Base-by-base conservation (phyloP, 2,329 filamentous ascomycete species). In the Gnomoniopsis sp. region DNA sequence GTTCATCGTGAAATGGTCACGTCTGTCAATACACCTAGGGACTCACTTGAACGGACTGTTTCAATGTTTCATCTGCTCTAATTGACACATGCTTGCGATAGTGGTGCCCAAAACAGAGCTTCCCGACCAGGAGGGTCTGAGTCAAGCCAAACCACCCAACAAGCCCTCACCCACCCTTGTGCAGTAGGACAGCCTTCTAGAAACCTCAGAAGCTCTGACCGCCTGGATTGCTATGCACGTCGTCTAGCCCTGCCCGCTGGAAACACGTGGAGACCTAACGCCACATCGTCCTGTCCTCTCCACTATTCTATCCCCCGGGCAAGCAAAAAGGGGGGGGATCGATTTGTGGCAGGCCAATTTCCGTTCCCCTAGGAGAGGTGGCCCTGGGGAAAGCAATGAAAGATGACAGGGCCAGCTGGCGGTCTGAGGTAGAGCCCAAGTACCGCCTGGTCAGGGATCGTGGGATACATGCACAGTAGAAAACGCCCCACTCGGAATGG, bases 401-500 rank as follows among this genome's bases (percentile, higher is more conserved):
- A 26, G 22, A 53, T 12, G 19, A 19, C 43, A 33, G 51, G 51
- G 38, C 43, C 38, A 33, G 51, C 51, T 53, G 41, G 51, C 51
- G 41, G 23, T 34, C 17, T 22, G 30, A 46, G 51, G 51, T 53
- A 53, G 38, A 44, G 41, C 23, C 17, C 26, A 47, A n/a, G 51
- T 49, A 55, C 30, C 53, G n/a, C n/a, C n/a, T n/a, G 34, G 26
- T 30, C 48, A 36, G 38, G 56, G 50, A 21, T 38, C 11, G 21
- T 22, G 54, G 47, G 34, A 44, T 21, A 22, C 50, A 49, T 59
- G 46, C 49, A 49, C 23, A 55, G 49, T 8, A 15, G 23, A 12
- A 36, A 36, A 36, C 14, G 10, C 33, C 52, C 59, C 57, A 49
- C 60, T 60, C 60, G 58, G 60, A 53, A 58, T 38, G 22, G 47